A percentile compares a stretch with the other conserved stretches of the same genome.
Conservation (phyloP, 208 protist species). For the Leishmania gerbilli region DNA sequence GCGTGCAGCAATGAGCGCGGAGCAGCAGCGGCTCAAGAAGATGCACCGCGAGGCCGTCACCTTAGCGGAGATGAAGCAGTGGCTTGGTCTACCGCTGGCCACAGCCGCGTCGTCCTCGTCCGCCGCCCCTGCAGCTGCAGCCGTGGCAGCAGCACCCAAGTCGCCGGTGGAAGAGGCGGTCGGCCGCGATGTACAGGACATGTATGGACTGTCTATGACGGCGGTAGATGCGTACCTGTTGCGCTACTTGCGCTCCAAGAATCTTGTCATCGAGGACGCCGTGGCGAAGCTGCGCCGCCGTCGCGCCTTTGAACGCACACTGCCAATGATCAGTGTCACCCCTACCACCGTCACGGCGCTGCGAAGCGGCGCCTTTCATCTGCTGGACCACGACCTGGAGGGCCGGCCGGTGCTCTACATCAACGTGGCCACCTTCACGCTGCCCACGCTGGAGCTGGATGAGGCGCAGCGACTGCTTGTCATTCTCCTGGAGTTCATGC, state of each 20-base stretch:
- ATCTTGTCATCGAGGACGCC: conserved; percentile 48
- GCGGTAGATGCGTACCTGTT: conserved; percentile 61
- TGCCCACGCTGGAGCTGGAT: conserved; percentile 41
- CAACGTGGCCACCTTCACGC: conserved; percentile 38
- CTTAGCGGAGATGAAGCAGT: conserved; percentile 39
- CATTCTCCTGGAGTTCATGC: conserved; percentile 79
- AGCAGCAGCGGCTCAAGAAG: conserved; percentile 27
- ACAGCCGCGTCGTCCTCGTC: background rate
- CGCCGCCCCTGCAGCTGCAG: conserved; percentile 1
- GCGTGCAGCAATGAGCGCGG: conserved; percentile 18
- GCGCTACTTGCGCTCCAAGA: conserved; percentile 56
- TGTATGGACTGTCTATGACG: conserved; percentile 26
- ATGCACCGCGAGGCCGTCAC: conserved; percentile 35
- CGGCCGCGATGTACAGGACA: conserved; percentile 14
- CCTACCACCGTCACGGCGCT: conserved; percentile 43
- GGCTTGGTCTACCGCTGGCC: conserved; percentile 25
- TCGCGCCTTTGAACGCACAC: conserved; percentile 55
- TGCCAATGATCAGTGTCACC: conserved; percentile 65
- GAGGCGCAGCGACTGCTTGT: conserved; percentile 61
- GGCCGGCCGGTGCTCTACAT: conserved; percentile 61
- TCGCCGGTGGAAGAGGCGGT: conserved; percentile 10
- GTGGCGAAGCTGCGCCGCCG: conserved; percentile 60
- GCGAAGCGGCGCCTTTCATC: conserved; percentile 50
- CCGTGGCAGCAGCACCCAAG: conserved; percentile 1
- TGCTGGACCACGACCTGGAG: conserved; percentile 49